A percentile compares a stretch with the other conserved stretches of the same genome.
Evolutionary conservation across 1,284 basidiomycete genomes (phyloP).

Genomic region (Sphagnurus paluster): DNA sequence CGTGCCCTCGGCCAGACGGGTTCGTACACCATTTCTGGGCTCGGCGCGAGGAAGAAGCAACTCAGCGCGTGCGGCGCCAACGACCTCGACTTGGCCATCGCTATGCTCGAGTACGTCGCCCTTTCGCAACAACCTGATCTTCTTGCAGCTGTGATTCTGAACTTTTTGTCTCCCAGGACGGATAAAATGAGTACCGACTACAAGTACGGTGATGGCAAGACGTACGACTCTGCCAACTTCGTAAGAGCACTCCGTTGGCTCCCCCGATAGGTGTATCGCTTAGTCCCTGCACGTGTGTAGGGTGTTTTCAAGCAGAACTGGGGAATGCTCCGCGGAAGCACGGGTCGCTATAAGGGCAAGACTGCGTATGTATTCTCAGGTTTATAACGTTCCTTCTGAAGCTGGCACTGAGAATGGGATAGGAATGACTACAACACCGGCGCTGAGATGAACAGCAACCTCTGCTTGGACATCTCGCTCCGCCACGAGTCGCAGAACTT

Average conservation of each 20-base stretch:
- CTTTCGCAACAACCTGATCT: not conserved
- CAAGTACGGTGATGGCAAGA: conserved; percentile 14
- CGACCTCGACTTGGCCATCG: conserved; percentile 13
- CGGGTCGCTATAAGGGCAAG: conserved; percentile 11
- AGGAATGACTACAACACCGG: conserved; percentile 14
- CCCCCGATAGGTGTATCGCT: not conserved
- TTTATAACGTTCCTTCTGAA: too few relatives aligned
- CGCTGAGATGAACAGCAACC: conserved; percentile 17
- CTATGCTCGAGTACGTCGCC: conserved; percentile 12
- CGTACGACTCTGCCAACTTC: conserved; percentile 11
- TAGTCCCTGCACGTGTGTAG: not conserved
- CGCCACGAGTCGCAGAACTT: conserved; percentile 16
- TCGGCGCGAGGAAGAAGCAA: conserved; percentile 13
- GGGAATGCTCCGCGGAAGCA: conserved; percentile 16
- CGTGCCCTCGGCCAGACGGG: conserved; percentile 10
- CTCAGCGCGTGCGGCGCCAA: conserved; percentile 14
- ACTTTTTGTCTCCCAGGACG: conserved; percentile 2
- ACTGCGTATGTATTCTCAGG: conserved; percentile 5
- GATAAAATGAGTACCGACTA: conserved; percentile 13
- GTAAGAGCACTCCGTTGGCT: not conserved
- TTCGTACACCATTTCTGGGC: conserved; percentile 13
- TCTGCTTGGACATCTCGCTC: conserved; percentile 13
- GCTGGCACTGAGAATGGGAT: too few relatives aligned
- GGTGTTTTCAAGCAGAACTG: conserved; percentile 18
- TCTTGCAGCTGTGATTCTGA: not conserved